phyloP scores from a whole-genome alignment of 2,329 filamentous ascomycete species.

The Chalaropsis thielavioides region DNA sequence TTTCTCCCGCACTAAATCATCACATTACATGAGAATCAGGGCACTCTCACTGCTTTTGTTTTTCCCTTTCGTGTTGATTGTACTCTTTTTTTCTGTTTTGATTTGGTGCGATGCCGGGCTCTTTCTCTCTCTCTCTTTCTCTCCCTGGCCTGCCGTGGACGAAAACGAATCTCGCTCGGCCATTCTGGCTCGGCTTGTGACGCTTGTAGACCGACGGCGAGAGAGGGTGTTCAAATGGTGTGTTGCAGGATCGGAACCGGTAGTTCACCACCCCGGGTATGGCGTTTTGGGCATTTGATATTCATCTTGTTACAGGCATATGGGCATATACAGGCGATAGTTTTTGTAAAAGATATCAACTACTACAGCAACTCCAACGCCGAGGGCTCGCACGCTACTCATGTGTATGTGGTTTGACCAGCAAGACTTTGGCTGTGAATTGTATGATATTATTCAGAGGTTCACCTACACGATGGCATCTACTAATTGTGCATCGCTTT shows the following conservation, averaged over 20 bases:
- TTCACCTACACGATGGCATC: neutral
- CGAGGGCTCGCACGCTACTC: neutral
- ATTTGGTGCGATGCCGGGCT: neutral
- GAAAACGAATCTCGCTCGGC: neutral
- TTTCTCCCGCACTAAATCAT: conserved; percentile 1
- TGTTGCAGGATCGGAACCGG: neutral
- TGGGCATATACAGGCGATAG: conserved; percentile 17
- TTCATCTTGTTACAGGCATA: conserved; percentile 17
- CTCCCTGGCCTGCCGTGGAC: too few relatives aligned
- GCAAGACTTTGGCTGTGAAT: neutral
- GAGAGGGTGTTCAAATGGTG: conserved; percentile 1
- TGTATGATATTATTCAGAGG: conserved; percentile 10
- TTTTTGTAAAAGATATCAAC: conserved; percentile 14
- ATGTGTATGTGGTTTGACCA: neutral
- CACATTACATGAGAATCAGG: conserved; percentile 1
- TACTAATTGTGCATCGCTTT: neutral
- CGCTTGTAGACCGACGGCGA: neutral
- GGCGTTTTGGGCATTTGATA: conserved; percentile 18
- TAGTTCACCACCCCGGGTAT: conserved; percentile 7
- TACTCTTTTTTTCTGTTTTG: neutral
- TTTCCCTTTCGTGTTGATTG: neutral
- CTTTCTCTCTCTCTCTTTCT: neutral
- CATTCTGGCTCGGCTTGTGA: neutral
- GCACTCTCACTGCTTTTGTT: neutral
- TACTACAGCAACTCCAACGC: conserved; percentile 13